Conservation (phyloP, 306 rosid genomes). For the Oemleria cerasiformis region DNA sequence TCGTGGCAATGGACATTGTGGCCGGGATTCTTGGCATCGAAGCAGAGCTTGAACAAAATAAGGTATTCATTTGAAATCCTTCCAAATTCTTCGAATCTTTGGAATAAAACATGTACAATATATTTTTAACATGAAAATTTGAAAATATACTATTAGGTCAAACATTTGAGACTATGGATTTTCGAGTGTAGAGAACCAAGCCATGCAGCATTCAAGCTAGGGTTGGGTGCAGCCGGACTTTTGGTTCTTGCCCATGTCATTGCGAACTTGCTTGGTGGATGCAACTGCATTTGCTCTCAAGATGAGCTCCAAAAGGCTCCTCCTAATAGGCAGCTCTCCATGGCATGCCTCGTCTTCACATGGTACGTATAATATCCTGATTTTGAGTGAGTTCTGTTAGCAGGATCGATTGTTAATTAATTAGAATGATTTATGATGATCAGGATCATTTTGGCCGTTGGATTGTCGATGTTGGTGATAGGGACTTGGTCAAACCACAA, state of each 20-base stretch:
- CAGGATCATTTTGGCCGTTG: conserved; percentile 72
- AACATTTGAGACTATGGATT: conserved; percentile 79
- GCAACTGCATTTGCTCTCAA: conserved; percentile 80
- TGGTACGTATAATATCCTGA: conserved; percentile 43
- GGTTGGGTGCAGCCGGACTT: conserved; percentile 67
- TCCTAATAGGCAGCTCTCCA: conserved; percentile 61
- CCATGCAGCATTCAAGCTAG: conserved; percentile 72
- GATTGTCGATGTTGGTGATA: conserved; percentile 82
- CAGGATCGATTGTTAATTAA: neutral
- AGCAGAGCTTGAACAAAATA: conserved; percentile 84
- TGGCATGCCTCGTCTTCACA: conserved; percentile 69
- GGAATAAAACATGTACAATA: no score
- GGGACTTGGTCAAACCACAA: conserved; percentile 81
- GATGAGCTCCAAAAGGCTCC: conserved; percentile 75
- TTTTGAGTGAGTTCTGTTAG: no score
- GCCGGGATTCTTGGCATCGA: conserved; percentile 92
- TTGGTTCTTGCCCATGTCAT: conserved; percentile 65
- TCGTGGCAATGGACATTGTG: conserved; percentile 65
- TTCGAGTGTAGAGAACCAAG: conserved; percentile 96
- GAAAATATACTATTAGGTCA: conserved; percentile 38
- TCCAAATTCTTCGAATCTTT: no score
- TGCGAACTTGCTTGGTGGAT: conserved; percentile 78
- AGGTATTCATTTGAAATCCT: conserved; percentile 37
- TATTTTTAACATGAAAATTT: no score
- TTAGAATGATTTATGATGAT: conserved; percentile 4